Evolutionary conservation across 805 yeast species (phyloP).

Genomic region (Ogataea philodendri): DNA sequence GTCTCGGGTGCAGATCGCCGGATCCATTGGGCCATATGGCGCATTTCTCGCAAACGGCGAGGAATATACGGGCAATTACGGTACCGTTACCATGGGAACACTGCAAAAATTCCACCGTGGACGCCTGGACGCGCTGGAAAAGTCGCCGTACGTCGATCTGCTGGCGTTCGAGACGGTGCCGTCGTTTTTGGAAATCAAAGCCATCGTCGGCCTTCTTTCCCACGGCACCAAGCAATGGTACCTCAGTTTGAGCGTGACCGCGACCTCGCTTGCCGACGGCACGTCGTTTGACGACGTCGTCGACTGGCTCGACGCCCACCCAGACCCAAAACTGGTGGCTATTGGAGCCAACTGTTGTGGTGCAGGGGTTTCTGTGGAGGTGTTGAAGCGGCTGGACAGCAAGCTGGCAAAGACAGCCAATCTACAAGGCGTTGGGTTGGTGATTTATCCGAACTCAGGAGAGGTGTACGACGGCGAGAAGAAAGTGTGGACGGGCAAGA

Average conservation of each 20-base stretch:
- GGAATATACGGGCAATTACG: conserved; percentile 73
- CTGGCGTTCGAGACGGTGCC: conserved; percentile 77
- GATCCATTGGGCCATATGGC: conserved; percentile 77
- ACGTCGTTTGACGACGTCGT: conserved; percentile 38
- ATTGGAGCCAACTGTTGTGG: conserved; percentile 73
- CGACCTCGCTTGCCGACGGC: conserved; percentile 48
- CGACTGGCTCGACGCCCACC: conserved; percentile 21
- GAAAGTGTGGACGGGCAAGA: conserved; percentile 38
- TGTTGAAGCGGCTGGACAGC: conserved; percentile 34
- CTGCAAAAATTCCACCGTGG: conserved; percentile 52
- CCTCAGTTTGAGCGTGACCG: conserved; percentile 40
- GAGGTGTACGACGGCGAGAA: conserved; percentile 54
- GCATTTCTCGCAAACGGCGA: conserved; percentile 65
- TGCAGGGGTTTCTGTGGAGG: conserved; percentile 38
- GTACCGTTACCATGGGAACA: conserved; percentile 36
- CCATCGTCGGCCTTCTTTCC: conserved; percentile 32
- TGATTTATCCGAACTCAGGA: conserved; percentile 77
- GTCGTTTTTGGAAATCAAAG: conserved; percentile 52
- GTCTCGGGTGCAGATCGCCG: conserved; percentile 41
- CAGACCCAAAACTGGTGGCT: conserved; percentile 35
- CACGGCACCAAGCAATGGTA: conserved; percentile 21
- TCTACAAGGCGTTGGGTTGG: conserved; percentile 36
- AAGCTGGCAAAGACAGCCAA: conserved; percentile 15
- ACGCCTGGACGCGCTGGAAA: conserved; percentile 39
- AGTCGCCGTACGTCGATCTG: conserved; percentile 46